phyloP scores from a whole-genome alignment of 176 grass and related monocot species.

The sorghum (Sorghum bicolor) region Sorghum_bicolor_NCBIv3 NC_012879.2:56040001-56040500 shows the following conservation, averaged over 20 bases:
- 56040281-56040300: background rate
- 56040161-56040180: background rate
- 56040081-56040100: background rate
- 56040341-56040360: no score
- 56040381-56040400: background rate
- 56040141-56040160: background rate
- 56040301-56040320: conserved; percentile 14
- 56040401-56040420: conserved; percentile 7
- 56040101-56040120: no score
- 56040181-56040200: background rate
- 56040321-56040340: background rate
- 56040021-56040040: no score
- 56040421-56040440: background rate
- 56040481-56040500: background rate
- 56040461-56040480: background rate
- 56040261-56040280: background rate
- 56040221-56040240: no score
- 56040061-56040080: background rate
- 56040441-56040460: background rate
- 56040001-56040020: no score
- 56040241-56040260: background rate
- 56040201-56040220: background rate
- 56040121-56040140: background rate
- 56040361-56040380: background rate
- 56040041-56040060: background rate